These are phyloP conservation scores for Tricholomella constricta DNA, from an alignment of 768 basidiomycete genomes.

Conservation along the genomic window DNA sequence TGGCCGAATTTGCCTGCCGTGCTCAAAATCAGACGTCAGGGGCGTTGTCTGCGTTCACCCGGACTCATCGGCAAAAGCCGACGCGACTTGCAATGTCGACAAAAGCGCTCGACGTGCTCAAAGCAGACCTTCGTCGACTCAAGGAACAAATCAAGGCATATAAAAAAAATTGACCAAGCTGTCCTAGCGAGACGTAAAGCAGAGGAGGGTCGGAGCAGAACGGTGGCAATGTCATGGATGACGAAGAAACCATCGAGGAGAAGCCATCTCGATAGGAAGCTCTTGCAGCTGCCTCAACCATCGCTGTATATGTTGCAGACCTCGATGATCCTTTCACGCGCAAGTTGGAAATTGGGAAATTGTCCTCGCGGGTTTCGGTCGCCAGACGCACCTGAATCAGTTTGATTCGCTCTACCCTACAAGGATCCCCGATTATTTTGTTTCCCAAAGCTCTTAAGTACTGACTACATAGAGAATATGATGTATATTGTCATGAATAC, in stretches of 20 bases:
- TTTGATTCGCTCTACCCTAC: conserved; percentile 1
- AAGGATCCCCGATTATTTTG: too few species aligned
- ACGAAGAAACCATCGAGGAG: conserved; percentile 1
- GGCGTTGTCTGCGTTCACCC: too few species aligned
- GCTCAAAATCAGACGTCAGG: too few species aligned
- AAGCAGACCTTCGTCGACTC: too few species aligned
- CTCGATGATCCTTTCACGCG: conserved; percentile 23
- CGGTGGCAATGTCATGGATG: conserved; percentile 4
- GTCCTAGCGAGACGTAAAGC: neutral
- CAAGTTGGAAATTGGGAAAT: conserved; percentile 23
- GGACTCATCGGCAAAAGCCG: too few species aligned
- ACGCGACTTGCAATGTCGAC: too few species aligned
- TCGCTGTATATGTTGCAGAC: conserved; percentile 21
- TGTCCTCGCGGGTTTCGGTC: conserved; percentile 5
- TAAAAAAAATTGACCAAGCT: too few species aligned
- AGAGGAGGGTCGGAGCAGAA: conserved; percentile 1
- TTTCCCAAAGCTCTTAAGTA: neutral
- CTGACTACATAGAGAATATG: neutral
- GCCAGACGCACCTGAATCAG: too few species aligned
- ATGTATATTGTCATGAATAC: neutral
- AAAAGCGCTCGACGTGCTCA: too few species aligned
- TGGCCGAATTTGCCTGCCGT: too few species aligned
- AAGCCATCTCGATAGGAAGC: conserved; percentile 23
- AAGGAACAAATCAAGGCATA: too few species aligned
- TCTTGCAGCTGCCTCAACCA: conserved; percentile 19